phyloP scores from a whole-genome alignment of 257 asterid genomes.

The Solanum bulbocastanum region DNA sequence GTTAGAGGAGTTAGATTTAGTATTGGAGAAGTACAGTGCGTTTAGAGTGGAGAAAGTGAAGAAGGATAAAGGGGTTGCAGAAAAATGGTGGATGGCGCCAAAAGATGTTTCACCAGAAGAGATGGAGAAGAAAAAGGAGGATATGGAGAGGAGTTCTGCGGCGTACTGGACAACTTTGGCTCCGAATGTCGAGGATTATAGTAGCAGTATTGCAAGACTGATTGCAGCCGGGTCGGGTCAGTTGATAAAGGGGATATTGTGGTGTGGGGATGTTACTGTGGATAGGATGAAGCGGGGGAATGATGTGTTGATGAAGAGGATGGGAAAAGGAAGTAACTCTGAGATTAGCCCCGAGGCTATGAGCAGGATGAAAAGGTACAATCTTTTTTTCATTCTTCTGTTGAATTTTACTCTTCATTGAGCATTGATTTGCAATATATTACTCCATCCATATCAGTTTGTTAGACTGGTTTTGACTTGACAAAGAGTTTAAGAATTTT shows the following conservation, averaged over 20 bases:
- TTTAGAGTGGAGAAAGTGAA: constrained; percentile 55
- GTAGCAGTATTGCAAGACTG: constrained; percentile 48
- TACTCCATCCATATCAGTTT: background rate
- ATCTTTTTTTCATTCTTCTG: background rate
- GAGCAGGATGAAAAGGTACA: constrained; percentile 69
- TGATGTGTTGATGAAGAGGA: constrained; percentile 49
- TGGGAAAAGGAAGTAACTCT: constrained; percentile 30
- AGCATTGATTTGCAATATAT: background rate
- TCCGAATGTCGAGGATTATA: constrained; percentile 93
- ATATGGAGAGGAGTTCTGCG: constrained; percentile 67
- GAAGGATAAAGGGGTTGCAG: constrained; percentile 30
- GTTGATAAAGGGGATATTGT: constrained; percentile 72
- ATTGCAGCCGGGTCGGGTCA: constrained; percentile 88
- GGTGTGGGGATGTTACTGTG: constrained; percentile 88
- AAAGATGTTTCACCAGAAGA: constrained; percentile 57
- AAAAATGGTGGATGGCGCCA: constrained; percentile 55
- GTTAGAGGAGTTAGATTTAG: constrained; percentile 42
- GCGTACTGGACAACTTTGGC: constrained; percentile 94
- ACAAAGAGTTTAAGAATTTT: background rate
- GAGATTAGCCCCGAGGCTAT: constrained; percentile 54
- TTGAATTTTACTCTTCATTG: background rate
- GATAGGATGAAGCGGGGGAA: constrained; percentile 84
- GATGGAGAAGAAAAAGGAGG: constrained; percentile 40
- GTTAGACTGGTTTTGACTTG: background rate
- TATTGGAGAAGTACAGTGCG: constrained; percentile 49